Conservation (phyloP, 2,329 filamentous ascomycete species). For the Ilyonectria sp. region DNA sequence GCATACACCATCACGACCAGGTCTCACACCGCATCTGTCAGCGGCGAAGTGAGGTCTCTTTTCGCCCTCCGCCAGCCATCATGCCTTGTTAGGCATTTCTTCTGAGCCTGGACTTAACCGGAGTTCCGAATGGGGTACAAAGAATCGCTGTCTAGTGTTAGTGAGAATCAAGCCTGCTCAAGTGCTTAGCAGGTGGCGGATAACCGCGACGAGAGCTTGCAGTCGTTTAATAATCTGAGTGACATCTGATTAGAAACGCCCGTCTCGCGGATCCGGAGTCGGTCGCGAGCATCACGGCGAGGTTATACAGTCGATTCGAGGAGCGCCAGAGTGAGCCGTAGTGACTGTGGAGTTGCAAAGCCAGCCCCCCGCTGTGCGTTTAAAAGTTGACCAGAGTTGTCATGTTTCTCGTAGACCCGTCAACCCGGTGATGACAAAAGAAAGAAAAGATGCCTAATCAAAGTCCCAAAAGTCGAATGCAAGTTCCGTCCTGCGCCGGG, state of each 20-base stretch:
- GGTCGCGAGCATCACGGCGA: neutral
- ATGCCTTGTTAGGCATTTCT: neutral
- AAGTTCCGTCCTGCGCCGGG: slow-evolving; percentile 36
- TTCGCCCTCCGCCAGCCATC: neutral
- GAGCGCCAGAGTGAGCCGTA: slow-evolving; percentile 2
- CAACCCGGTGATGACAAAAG: slow-evolving; percentile 4
- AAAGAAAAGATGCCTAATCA: neutral
- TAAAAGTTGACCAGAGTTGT: slow-evolving; percentile 35
- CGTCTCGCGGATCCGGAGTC: neutral
- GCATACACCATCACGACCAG: slow-evolving; percentile 13
- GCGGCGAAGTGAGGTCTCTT: slow-evolving; percentile 11
- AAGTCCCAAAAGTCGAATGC: slow-evolving; percentile 13
- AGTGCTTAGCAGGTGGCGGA: neutral
- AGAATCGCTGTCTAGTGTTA: neutral
- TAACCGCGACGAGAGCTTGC: neutral
- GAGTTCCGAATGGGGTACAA: neutral
- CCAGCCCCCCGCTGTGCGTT: slow-evolving; percentile 30
- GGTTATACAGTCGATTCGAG: neutral
- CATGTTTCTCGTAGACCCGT: slow-evolving; percentile 29
- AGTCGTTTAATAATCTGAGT: neutral
- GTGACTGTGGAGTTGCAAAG: slow-evolving; percentile 31
- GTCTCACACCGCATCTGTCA: slow-evolving; percentile 24
- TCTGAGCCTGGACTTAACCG: neutral
- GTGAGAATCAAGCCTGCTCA: neutral
- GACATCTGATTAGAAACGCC: neutral